phyloP scores from a whole-genome alignment of 176 grass and related monocot genomes.

The Oropetium thomaeum region DNA sequence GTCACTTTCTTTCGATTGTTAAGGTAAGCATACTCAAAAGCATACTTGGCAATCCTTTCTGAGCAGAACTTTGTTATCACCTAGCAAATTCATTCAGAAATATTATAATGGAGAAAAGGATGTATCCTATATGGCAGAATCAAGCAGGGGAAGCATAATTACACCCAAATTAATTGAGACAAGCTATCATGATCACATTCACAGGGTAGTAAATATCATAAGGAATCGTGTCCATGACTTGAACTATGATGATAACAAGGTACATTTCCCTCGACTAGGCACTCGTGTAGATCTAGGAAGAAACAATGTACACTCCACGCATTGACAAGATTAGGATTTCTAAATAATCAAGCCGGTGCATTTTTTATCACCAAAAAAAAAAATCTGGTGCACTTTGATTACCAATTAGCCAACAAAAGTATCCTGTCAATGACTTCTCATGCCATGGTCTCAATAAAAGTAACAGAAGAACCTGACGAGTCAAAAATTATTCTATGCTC shows the following conservation, averaged over 20 bases:
- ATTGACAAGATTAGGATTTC: not conserved
- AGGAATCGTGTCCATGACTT: constrained; percentile 12
- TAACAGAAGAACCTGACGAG: not conserved
- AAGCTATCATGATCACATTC: not conserved
- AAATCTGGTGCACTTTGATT: too few relatives aligned
- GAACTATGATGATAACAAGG: not conserved
- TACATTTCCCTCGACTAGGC: not conserved
- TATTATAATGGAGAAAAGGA: not conserved
- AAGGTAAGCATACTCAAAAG: constrained; percentile 98
- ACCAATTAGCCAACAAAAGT: not conserved
- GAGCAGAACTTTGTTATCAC: constrained; percentile 99
- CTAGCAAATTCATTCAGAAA: constrained; percentile 51
- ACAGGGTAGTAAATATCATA: not conserved
- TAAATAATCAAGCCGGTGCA: not conserved
- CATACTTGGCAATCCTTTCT: constrained; percentile 96
- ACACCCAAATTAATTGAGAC: constrained; percentile 8
- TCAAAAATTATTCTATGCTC: not conserved
- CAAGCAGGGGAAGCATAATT: not conserved
- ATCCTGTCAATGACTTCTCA: not conserved
- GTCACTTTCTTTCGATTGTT: constrained; percentile 99
- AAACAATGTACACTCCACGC: not conserved
- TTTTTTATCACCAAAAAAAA: too few relatives aligned
- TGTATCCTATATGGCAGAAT: not conserved
- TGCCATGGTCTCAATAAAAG: not conserved
- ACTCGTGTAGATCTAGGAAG: not conserved